Evolutionary conservation across 2,329 filamentous ascomycete genomes (phyloP), one percentile per base, ranked within the genome.

Genomic region (Alternaria alternata): DNA sequence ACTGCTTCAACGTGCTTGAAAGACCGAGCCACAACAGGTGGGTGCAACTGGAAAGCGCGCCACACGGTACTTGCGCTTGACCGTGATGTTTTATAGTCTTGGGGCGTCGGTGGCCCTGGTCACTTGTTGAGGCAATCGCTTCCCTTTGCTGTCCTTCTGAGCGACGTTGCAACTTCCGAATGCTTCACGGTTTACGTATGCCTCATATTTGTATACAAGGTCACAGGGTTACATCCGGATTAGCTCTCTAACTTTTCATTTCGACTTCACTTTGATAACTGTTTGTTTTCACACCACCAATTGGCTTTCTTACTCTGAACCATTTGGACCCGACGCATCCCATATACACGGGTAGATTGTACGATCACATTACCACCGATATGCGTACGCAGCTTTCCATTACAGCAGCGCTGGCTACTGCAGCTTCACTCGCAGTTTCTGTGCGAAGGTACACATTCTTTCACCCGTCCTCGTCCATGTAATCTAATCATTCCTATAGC

Each of bases 381-480:
- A 72, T 72, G 69, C 54, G 54, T 14, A 12, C 48, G 3, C 49
- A 34, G 18, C 11, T 54, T 7, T 59, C 51, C 12, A 49, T 72
- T 12, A 55, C 59, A 32, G 48, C 62, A 36, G 28, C 66, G 9
- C 41, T 72, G 47, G 63, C 57, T 20, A 48, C 59, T 30, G 48
- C 43, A 4, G 49, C 36, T 28, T 49, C 57, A 24, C 16, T 67
- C 36, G 66, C 67, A 14, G n/a, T 46, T 26, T 66, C 66, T 24
- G 61, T 65, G 18, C 70, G 70, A 11, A 64, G 42, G 71, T 72
- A 61, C 9, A 59, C 54, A 22, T 26, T n/a, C 14, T 22, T 14
- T 3, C 39, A 20, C 20, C 26, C 18, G 11, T n/a, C 9, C 1
- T 34, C 26, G 16, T 3, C 24, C n/a, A 28, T 6, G 18, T n/a